Conservation (phyloP, 2,329 filamentous ascomycete genomes). For the Calycina herbarum region DNA sequence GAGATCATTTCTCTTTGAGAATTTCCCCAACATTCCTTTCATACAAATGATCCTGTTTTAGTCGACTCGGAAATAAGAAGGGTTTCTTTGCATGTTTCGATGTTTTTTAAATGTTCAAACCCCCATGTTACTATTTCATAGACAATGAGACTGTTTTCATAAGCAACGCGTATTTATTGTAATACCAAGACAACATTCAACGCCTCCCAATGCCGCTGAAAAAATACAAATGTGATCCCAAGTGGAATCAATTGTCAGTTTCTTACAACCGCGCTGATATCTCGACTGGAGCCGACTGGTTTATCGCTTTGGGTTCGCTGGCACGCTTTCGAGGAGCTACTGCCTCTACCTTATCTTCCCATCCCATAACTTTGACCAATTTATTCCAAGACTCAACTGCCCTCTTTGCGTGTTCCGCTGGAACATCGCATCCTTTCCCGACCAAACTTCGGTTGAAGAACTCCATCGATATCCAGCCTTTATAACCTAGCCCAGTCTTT, state of each 20-base stretch:
- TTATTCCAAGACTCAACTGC: constrained; percentile 52
- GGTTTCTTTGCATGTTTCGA: not conserved
- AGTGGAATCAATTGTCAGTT: not conserved
- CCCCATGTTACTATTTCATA: not conserved
- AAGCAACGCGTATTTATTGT: not conserved
- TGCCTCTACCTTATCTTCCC: constrained; percentile 13
- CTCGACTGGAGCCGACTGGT: not conserved
- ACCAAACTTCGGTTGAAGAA: constrained; percentile 56
- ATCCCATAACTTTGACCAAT: constrained; percentile 15
- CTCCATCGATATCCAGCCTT: constrained; percentile 61
- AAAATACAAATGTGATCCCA: not conserved
- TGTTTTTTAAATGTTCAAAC: not conserved
- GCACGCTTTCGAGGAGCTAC: not conserved
- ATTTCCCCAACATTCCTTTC: constrained; percentile 35
- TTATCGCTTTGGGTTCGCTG: not conserved
- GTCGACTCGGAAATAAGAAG: not conserved
- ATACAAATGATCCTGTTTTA: not conserved
- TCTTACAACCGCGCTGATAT: constrained; percentile 7
- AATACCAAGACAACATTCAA: not conserved
- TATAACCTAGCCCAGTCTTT: constrained; percentile 54
- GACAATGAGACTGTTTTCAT: not conserved
- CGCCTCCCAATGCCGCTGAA: constrained; percentile 10
- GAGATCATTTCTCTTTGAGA: constrained; percentile 28
- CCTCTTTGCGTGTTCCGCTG: constrained; percentile 52
- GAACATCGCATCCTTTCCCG: constrained; percentile 45